These are phyloP conservation scores for Panaeolus papilionaceus DNA, from an alignment of 768 basidiomycete species.

Conservation along the genomic window DNA sequence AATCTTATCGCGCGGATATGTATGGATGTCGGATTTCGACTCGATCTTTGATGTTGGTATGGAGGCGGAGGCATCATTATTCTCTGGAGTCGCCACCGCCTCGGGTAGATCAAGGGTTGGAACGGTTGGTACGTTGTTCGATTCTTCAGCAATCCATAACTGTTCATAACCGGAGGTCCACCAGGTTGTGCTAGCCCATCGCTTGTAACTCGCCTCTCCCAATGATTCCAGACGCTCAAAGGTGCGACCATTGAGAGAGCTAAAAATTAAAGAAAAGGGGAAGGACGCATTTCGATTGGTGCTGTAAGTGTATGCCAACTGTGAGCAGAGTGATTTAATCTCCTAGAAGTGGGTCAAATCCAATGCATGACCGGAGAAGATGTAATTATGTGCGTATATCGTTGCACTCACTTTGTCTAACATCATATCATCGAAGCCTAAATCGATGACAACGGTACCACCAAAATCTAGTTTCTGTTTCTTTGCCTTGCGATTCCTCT, in stretches of 20 bases:
- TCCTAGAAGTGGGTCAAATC: slow-evolving; percentile 61
- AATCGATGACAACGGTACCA: slow-evolving; percentile 81
- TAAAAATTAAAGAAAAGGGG: slow-evolving; percentile 81
- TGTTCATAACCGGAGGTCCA: slow-evolving; percentile 77
- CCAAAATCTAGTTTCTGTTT: slow-evolving; percentile 52
- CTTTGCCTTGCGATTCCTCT: slow-evolving; percentile 46
- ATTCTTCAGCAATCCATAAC: slow-evolving; percentile 55
- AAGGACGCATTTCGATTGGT: slow-evolving; percentile 75
- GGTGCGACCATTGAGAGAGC: slow-evolving; percentile 79
- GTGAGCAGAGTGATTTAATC: slow-evolving; percentile 86
- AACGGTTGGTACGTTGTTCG: slow-evolving; percentile 10
- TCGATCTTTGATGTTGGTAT: slow-evolving; percentile 18
- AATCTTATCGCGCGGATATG: slow-evolving; percentile 53
- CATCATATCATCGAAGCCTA: slow-evolving; percentile 95
- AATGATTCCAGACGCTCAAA: slow-evolving; percentile 67
- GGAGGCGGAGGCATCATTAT: slow-evolving; percentile 16
- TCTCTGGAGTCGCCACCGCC: slow-evolving; percentile 9
- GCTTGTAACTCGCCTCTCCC: slow-evolving; percentile 70
- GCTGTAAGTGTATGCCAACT: slow-evolving; percentile 92
- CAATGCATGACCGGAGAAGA: slow-evolving; percentile 16
- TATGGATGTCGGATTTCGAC: slow-evolving; percentile 24
- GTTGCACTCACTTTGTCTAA: slow-evolving; percentile 76
- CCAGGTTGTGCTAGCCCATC: slow-evolving; percentile 88
- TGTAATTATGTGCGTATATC: slow-evolving; percentile 22
- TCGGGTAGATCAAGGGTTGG: slow-evolving; percentile 10